Percentiles rank a stretch among this genome's conserved stretches.
These are phyloP conservation scores for Mortierella sp. DNA, from an alignment of 371 early-diverging fungal species.

Conservation along the genomic window DNA sequence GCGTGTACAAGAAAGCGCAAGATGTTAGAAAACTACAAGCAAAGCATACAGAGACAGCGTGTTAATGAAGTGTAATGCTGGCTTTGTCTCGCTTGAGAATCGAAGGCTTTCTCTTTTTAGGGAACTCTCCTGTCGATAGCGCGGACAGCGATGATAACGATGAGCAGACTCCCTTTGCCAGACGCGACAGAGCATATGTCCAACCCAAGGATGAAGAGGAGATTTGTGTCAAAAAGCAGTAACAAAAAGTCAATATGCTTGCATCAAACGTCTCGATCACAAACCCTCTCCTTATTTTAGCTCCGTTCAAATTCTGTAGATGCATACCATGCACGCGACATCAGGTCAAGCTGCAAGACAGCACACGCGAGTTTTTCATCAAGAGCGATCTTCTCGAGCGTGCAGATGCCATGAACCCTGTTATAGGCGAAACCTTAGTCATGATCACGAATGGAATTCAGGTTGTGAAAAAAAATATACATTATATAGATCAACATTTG, in stretches of 20 bases:
- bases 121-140: constrained; percentile 48
- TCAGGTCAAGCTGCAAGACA: constrained; percentile 82
- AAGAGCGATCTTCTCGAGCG: constrained; percentile 75
- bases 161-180: constrained; percentile 53
- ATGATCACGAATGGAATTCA: constrained; percentile 27
- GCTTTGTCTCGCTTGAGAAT: too few species aligned
- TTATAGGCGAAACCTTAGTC: constrained; percentile 36
- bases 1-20: too few species aligned
- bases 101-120: too few species aligned
- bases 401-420: constrained; percentile 59
- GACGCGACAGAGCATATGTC: constrained; percentile 40
- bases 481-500: too few species aligned
- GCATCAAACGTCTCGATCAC: too few species aligned
- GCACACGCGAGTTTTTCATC: constrained; percentile 74
- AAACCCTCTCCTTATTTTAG: constrained; percentile 48
- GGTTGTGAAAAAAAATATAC: too few species aligned
- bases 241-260: neutral
- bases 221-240: constrained; percentile 35
- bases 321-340: constrained; percentile 79
- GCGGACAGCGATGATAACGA: constrained; percentile 51
- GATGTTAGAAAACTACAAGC: too few species aligned
- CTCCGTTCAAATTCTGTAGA: constrained; percentile 88
- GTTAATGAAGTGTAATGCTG: too few species aligned
- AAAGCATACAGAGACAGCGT: too few species aligned
- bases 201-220: constrained; percentile 50